These are phyloP conservation scores for Paraleonurus japonicus DNA, from an alignment of 257 asterid genomes.

Conservation along the genomic window DNA sequence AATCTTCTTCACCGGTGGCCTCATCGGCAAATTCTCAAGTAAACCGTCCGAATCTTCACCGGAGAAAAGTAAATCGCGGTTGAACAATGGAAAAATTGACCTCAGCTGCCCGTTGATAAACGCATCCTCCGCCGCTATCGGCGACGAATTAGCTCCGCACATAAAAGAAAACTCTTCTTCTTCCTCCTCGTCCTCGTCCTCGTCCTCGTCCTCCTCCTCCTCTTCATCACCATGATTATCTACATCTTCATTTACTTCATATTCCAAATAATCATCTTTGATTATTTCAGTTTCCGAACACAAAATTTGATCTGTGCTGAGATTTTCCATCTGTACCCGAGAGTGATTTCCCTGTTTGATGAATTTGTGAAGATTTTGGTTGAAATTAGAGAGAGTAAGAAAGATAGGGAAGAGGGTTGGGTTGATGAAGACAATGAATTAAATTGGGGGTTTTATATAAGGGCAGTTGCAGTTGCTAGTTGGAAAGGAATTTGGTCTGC, in stretches of 20 bases:
- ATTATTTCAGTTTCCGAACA: slow-evolving; percentile 19
- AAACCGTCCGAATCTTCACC: slow-evolving; percentile 31
- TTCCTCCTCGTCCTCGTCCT: slow-evolving; percentile 27
- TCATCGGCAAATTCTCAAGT: slow-evolving; percentile 32
- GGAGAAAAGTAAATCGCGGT: slow-evolving; percentile 44
- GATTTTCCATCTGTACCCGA: slow-evolving; percentile 26
- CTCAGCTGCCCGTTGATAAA: slow-evolving; percentile 75
- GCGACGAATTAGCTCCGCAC: slow-evolving; percentile 46
- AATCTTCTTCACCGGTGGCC: slow-evolving; percentile 51
- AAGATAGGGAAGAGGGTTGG: background rate
- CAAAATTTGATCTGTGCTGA: slow-evolving; percentile 3
- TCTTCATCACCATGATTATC: slow-evolving; percentile 18
- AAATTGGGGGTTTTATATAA: slow-evolving; percentile 23
- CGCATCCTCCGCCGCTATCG: slow-evolving; percentile 80
- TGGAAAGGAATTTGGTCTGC: slow-evolving; percentile 9
- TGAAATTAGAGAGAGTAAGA: background rate
- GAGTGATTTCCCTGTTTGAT: background rate
- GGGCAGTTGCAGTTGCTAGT: slow-evolving; percentile 7
- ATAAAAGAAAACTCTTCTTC: slow-evolving; percentile 73
- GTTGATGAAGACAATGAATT: slow-evolving; percentile 20
- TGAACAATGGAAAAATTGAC: slow-evolving; percentile 67
- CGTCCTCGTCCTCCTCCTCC: slow-evolving; percentile 13
- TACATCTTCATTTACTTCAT: slow-evolving; percentile 11
- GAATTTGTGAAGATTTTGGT: background rate
- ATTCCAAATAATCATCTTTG: slow-evolving; percentile 23